phyloP scores from a whole-genome alignment of 139 green algal species.

The Pleodorina starrii region DNA sequence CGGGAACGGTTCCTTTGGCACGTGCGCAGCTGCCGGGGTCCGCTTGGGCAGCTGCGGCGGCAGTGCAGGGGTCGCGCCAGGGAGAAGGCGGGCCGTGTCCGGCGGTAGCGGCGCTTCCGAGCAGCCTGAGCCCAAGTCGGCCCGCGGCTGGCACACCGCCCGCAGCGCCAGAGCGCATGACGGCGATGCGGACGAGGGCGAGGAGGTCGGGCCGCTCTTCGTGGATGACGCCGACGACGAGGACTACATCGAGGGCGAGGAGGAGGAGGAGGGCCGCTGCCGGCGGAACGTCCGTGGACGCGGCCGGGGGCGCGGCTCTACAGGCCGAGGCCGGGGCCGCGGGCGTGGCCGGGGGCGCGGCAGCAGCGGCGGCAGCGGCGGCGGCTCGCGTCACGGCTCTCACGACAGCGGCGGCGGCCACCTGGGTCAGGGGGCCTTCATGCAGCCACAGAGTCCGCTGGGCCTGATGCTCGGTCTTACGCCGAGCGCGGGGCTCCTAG shows the following conservation, averaged over 20 bases:
- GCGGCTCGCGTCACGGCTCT: neutral
- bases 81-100: no score
- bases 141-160: neutral
- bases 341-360: neutral
- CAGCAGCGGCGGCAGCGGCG: neutral
- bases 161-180: neutral
- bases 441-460: neutral
- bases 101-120: neutral
- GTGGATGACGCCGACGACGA: slow-evolving; percentile 35
- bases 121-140: neutral
- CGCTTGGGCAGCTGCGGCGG: no score
- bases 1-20: no score
- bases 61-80: no score
- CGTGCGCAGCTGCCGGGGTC: no score
- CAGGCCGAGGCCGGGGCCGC: neutral
- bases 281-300: neutral
- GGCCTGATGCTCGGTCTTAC: neutral
- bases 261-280: slow-evolving; percentile 34
- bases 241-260: slow-evolving; percentile 15
- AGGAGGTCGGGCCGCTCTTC: neutral
- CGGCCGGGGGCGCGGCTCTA: neutral
- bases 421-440: neutral
- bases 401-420: neutral
- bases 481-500: neutral
- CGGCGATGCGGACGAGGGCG: neutral